Conservation (phyloP, 257 asterid species). For the Nicotiana attenuata region DNA sequence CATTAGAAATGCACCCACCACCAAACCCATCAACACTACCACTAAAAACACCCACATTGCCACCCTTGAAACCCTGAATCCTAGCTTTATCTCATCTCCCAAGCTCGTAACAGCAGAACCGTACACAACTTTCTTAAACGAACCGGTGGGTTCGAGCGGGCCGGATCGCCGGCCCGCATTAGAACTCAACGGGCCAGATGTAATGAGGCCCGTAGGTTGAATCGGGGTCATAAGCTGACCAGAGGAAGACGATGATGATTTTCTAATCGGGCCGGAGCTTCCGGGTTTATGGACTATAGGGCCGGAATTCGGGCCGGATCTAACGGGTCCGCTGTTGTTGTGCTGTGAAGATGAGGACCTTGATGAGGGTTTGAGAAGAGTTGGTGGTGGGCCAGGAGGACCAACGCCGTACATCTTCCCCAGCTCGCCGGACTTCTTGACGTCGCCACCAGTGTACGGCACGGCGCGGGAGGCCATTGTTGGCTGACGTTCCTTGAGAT, state of each 20-base stretch:
- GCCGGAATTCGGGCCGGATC: slow-evolving; percentile 93
- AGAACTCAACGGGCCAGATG: slow-evolving; percentile 55
- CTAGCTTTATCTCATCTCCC: slow-evolving; percentile 44
- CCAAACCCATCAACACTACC: slow-evolving; percentile 72
- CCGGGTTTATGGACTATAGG: slow-evolving; percentile 33
- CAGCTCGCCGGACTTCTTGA: slow-evolving; percentile 83
- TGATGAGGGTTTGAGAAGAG: slow-evolving; percentile 32
- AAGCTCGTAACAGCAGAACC: slow-evolving; percentile 68
- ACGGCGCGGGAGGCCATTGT: slow-evolving; percentile 68
- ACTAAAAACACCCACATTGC: slow-evolving; percentile 81
- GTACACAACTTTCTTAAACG: slow-evolving; percentile 44
- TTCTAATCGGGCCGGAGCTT: slow-evolving; percentile 72
- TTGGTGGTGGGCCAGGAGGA: slow-evolving; percentile 34
- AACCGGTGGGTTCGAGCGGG: slow-evolving; percentile 38
- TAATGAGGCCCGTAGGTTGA: slow-evolving; percentile 66
- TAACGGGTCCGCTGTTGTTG: slow-evolving; percentile 64
- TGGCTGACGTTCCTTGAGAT: slow-evolving; percentile 61
- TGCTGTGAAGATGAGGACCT: slow-evolving; percentile 58
- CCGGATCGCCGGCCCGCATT: slow-evolving; percentile 57
- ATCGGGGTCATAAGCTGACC: slow-evolving; percentile 85
- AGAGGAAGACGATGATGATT: slow-evolving; percentile 71
- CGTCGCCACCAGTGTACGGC: slow-evolving; percentile 89
- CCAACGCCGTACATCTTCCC: slow-evolving; percentile 85
- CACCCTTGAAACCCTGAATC: slow-evolving; percentile 74
- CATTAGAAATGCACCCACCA: slow-evolving; percentile 76